Evolutionary conservation across 371 early-diverging fungal genomes (phyloP), one percentile per base, ranked within the genome.

Genomic region (Sporodiniella umbellata): DNA sequence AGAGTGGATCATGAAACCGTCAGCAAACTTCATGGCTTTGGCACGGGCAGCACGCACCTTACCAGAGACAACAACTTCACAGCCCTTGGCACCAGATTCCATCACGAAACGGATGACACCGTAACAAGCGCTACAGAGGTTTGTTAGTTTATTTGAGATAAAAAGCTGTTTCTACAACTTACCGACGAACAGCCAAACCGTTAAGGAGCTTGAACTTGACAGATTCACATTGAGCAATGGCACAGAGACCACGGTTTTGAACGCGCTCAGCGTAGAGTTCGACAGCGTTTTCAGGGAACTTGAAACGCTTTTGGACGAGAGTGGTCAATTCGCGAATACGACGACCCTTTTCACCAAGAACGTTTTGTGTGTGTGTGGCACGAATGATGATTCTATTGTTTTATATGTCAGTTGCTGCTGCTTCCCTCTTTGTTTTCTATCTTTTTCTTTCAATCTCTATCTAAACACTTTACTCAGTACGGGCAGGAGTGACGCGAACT

Each of bases 21-120:
- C 97, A 68, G 88, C 83, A 80, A 98, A 99, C 90, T 99, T 99
- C 95, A 96, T 96, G 57, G 99, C 89, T 89, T 96, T 97, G 75
- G 99, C 99, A 91, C 99, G 97, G 53, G 98, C 98, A 79, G 95
- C 99, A 80, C 99, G 97, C 53, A 99, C 86, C 90, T 99, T 99
- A 64, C 99, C 99, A 59, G 97, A 95, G 57, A 99, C 93, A 64
- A 98, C 90, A 47, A 99, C 97, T 77, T 97, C 96, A 75, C 93
- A 94, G 73, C 99, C 99, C 88, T 98, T 98, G 78, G 98, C 99
- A 61, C 99, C 99, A 69, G 95, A 91, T 80, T 96, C 96, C 95
- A 97, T 99, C 59, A 95, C 92, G 85, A 93, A 93, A 64, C 99
- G 95, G 68, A 99, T 85, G 54, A 98, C 97, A 81, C 93, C 90